These are phyloP conservation scores for Cyathus striatus DNA, from an alignment of 768 basidiomycete genomes.

Conservation along the genomic window DNA sequence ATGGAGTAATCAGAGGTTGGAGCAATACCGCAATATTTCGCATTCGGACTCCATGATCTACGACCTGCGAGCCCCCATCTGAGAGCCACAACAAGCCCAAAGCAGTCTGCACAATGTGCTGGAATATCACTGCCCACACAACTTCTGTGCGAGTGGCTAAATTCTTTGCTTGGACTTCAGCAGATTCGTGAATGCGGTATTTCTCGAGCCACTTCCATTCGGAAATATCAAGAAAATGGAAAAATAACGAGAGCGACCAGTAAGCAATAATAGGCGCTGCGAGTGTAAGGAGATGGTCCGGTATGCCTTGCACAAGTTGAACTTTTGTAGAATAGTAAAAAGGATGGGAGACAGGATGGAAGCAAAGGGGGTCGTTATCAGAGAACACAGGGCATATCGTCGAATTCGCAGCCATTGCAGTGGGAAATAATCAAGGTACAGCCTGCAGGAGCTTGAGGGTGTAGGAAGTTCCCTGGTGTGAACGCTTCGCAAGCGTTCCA, in stretches of 20 bases:
- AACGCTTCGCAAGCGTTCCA: too few relatives aligned
- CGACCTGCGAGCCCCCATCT: slow-evolving; percentile 25
- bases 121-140: slow-evolving; percentile 74
- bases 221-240: slow-evolving; percentile 78
- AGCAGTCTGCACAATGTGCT: slow-evolving; percentile 80
- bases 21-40: slow-evolving; percentile 35
- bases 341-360: slow-evolving; percentile 30
- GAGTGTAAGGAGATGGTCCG: slow-evolving; percentile 71
- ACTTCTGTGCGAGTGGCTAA: slow-evolving; percentile 69
- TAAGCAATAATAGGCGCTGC: slow-evolving; percentile 76
- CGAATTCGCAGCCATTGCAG: slow-evolving; percentile 7
- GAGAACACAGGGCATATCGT: not conserved
- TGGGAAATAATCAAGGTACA: not conserved
- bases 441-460: not conserved
- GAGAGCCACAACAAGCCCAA: slow-evolving; percentile 69
- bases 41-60: slow-evolving; percentile 37
- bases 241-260: slow-evolving; percentile 78
- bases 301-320: slow-evolving; percentile 46
- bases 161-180: slow-evolving; percentile 73
- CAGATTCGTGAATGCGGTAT: slow-evolving; percentile 84
- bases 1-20: slow-evolving; percentile 26
- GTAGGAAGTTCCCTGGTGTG: too few relatives aligned
- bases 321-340: slow-evolving; percentile 50
- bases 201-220: slow-evolving; percentile 74
- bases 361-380: slow-evolving; percentile 25